Conservation (phyloP, 371 early-diverging fungal species). For the Catenaria anguillulae region DNA sequence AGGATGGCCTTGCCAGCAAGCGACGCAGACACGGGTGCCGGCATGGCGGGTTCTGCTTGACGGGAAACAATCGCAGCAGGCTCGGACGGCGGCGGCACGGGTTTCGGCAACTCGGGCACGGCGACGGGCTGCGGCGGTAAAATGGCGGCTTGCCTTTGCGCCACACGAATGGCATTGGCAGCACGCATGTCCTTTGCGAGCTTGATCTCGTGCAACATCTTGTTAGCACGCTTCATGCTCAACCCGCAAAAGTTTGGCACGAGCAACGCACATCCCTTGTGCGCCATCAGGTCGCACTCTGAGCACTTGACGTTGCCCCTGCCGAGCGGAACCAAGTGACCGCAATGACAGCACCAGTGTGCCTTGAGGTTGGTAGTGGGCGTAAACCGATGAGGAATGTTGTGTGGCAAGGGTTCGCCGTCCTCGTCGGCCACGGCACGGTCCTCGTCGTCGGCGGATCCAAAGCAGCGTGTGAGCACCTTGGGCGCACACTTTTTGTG, state of each 20-base stretch:
- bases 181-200: constrained; percentile 28
- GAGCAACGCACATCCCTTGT: constrained; percentile 62
- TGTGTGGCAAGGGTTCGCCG: constrained; percentile 57
- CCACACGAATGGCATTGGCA: neutral
- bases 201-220: constrained; percentile 59
- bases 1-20: constrained; percentile 6
- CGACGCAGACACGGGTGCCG: constrained; percentile 7
- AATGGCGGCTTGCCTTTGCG: neutral
- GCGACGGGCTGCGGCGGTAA: neutral
- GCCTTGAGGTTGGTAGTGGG: constrained; percentile 55
- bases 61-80: neutral
- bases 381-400: constrained; percentile 87
- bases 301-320: constrained; percentile 21
- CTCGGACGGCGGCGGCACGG: neutral
- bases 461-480: constrained; percentile 82
- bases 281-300: constrained; percentile 60
- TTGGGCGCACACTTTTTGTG: constrained; percentile 75
- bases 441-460: constrained; percentile 13
- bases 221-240: constrained; percentile 61
- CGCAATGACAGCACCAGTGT: constrained; percentile 96
- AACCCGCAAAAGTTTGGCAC: constrained; percentile 92
- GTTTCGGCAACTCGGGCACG: neutral
- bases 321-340: constrained; percentile 79
- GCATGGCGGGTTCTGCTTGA: neutral
- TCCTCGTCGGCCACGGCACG: too few species aligned